These are phyloP conservation scores for Baorangia bicolor DNA, from an alignment of 768 basidiomycete genomes.

Conservation along the genomic window DNA sequence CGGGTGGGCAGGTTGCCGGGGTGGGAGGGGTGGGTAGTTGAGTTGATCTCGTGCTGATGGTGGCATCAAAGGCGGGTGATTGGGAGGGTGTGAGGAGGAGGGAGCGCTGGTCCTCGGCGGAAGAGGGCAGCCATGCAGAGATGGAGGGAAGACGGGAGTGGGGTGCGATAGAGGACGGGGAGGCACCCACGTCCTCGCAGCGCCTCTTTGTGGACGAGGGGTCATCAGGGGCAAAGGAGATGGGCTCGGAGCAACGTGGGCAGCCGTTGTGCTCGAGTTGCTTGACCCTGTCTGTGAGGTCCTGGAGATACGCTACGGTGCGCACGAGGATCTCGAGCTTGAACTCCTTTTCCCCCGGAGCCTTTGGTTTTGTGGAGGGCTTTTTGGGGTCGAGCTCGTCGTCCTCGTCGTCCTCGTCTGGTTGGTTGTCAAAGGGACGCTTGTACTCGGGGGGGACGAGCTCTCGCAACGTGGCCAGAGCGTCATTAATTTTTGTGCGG, in stretches of 20 bases:
- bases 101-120: conserved; percentile 21
- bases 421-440: conserved; percentile 26
- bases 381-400: conserved; percentile 31
- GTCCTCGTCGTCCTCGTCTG: conserved; percentile 33
- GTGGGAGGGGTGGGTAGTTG: conserved; percentile 58
- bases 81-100: conserved; percentile 37
- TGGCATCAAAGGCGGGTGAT: conserved; percentile 33
- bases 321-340: conserved; percentile 88
- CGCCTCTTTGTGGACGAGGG: not conserved
- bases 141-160: conserved; percentile 59
- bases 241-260: conserved; percentile 22
- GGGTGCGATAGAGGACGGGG: conserved; percentile 3
- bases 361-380: conserved; percentile 30
- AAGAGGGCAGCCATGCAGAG: conserved; percentile 58
- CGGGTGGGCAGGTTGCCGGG: conserved; percentile 50
- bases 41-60: conserved; percentile 11
- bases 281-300: conserved; percentile 57
- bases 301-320: conserved; percentile 76
- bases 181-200: not conserved
- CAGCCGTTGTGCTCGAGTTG: conserved; percentile 38
- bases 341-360: conserved; percentile 77
- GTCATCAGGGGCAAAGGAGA: conserved; percentile 9
- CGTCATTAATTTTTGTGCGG: conserved; percentile 94
- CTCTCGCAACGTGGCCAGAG: conserved; percentile 69
- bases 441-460: conserved; percentile 70